Conservation (phyloP, 257 asterid species). For the Verbena officinalis region DNA sequence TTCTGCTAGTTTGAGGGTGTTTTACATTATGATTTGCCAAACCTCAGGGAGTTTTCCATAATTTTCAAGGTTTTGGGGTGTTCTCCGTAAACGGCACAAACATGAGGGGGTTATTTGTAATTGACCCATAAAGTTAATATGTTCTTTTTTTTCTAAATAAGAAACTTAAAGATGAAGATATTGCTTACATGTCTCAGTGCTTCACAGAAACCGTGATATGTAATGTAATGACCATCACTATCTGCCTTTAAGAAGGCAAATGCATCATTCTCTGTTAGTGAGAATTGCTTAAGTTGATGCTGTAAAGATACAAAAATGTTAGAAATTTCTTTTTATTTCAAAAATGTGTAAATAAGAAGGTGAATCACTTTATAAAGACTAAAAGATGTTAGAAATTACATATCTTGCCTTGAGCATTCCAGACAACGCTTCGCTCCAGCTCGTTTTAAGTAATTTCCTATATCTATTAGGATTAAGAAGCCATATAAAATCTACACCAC, state of each 20-base stretch:
- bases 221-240: conserved; percentile 57
- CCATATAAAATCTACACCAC: conserved; percentile 81
- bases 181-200: conserved; percentile 57
- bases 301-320: conserved; percentile 22
- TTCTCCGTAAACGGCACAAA: no score
- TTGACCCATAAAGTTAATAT: no score
- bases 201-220: conserved; percentile 58
- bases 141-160: not conserved
- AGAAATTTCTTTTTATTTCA: not conserved
- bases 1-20: no score
- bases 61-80: no score
- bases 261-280: conserved; percentile 59
- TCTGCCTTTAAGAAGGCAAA: conserved; percentile 68
- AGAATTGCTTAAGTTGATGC: conserved; percentile 66
- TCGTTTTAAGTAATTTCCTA: conserved; percentile 61
- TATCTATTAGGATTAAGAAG: conserved; percentile 71
- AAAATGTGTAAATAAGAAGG: not conserved
- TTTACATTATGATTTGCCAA: no score
- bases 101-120: no score
- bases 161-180: conserved; percentile 13
- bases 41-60: no score
- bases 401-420: conserved; percentile 68
- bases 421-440: conserved; percentile 73
- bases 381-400: not conserved
- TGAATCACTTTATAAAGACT: not conserved